These are phyloP conservation scores for Ascomycota sp. DNA, from an alignment of 2,329 filamentous ascomycete species.

Conservation along the genomic window DNA sequence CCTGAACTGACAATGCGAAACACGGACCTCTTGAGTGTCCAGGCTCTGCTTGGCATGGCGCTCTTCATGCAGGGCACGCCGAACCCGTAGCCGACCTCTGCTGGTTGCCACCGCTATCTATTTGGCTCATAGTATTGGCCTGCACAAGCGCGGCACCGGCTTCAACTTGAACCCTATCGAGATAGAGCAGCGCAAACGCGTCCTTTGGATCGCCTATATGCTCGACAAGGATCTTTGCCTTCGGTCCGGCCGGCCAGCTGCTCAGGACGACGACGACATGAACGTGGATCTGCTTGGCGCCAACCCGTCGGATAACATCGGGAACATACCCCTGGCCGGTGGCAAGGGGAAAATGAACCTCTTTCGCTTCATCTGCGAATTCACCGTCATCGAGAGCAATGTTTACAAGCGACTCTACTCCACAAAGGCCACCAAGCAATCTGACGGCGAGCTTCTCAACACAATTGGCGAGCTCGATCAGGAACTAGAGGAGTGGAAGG, in stretches of 20 bases:
- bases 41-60: constrained; percentile 82
- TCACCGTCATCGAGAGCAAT: constrained; percentile 77
- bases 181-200: constrained; percentile 62
- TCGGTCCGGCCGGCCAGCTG: constrained; percentile 36
- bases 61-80: constrained; percentile 91
- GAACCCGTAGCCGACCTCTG: constrained; percentile 85
- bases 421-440: constrained; percentile 76
- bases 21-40: constrained; percentile 83
- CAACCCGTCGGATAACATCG: constrained; percentile 77
- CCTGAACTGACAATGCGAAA: constrained; percentile 90
- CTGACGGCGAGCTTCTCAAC: constrained; percentile 80
- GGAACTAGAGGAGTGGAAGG: constrained; percentile 87
- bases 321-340: constrained; percentile 77
- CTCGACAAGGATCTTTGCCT: constrained; percentile 43
- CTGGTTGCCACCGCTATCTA: constrained; percentile 80
- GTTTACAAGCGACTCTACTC: constrained; percentile 90
- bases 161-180: constrained; percentile 90
- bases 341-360: constrained; percentile 87
- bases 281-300: constrained; percentile 89
- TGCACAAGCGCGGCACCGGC: constrained; percentile 81
- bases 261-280: constrained; percentile 54
- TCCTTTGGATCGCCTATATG: constrained; percentile 48
- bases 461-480: constrained; percentile 89
- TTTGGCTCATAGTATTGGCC: constrained; percentile 77
- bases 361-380: constrained; percentile 81